A percentile compares a stretch with the other conserved stretches of the same genome.
phyloP scores from a whole-genome alignment of 108 stramenopile species.

The Nannochloropsis granulata region DNA sequence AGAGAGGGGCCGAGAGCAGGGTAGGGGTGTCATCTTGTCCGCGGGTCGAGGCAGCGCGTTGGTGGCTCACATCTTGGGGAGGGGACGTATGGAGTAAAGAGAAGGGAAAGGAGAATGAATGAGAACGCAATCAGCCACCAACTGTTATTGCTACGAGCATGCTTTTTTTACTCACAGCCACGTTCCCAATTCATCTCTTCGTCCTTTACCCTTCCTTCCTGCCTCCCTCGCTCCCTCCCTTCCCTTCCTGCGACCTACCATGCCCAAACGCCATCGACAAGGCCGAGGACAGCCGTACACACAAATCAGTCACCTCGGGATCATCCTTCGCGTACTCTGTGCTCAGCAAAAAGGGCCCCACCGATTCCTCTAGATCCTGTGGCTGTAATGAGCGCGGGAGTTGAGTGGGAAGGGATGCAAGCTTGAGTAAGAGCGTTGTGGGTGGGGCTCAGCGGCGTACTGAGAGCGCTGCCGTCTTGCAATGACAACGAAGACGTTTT shows the following conservation, averaged over 20 bases:
- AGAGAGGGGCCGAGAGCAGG: background rate
- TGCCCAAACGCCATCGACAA: slow-evolving; percentile 1
- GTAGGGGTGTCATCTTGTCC: slow-evolving; percentile 5
- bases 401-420: background rate
- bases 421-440: background rate
- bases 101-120: background rate
- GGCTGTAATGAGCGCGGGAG: background rate
- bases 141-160: background rate
- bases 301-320: slow-evolving; percentile 10
- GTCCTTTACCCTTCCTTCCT: background rate
- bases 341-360: slow-evolving; percentile 31
- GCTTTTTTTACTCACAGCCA: background rate
- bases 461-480: too few species aligned
- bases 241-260: background rate
- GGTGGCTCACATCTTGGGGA: slow-evolving; percentile 3
- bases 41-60: slow-evolving; percentile 7
- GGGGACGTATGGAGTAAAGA: background rate
- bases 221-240: background rate
- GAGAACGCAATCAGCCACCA: too few species aligned
- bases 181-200: slow-evolving; percentile 4
- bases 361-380: background rate
- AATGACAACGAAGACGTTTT: too few species aligned
- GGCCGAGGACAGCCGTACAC: slow-evolving; percentile 4
- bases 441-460: too few species aligned
- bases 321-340: slow-evolving; percentile 13